These are phyloP conservation scores for Opeltia flavorubescens DNA, from an alignment of 495 filamentous ascomycete species.

Conservation along the genomic window DNA sequence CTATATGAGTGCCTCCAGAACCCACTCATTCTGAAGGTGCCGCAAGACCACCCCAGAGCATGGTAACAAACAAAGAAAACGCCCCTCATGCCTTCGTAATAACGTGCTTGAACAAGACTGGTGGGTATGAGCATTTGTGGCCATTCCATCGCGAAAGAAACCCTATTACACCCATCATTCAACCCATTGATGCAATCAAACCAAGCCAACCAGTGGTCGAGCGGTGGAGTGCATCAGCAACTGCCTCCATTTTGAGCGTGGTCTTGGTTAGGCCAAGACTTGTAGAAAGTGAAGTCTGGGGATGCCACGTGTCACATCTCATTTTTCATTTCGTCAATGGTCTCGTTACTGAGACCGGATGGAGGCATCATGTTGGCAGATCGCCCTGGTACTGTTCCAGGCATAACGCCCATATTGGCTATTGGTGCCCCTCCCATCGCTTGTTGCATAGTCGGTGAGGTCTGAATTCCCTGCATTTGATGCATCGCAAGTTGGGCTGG, in stretches of 20 bases:
- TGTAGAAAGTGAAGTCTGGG: neutral
- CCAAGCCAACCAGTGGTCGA: neutral
- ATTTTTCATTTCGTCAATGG: conserved; percentile 11
- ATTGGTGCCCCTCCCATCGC: conserved; percentile 10
- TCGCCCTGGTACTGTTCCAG: neutral
- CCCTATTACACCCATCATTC: neutral
- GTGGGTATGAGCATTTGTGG: neutral
- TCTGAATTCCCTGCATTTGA: neutral
- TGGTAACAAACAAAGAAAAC: neutral
- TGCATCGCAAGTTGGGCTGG: neutral
- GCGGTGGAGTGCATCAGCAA: neutral
- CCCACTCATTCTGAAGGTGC: neutral
- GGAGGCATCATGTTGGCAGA: neutral
- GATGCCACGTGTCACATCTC: conserved; percentile 4
- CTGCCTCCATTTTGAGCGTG: neutral
- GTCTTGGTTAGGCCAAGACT: neutral
- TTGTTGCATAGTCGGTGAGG: neutral
- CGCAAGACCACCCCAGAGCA: neutral
- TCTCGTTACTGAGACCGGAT: conserved; percentile 6
- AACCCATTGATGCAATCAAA: neutral
- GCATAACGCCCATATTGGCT: conserved; percentile 15
- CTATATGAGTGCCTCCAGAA: neutral
- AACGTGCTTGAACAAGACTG: neutral
- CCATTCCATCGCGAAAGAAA: neutral
- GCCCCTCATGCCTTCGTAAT: neutral